These are phyloP conservation scores for Vickermania spadyakhi DNA, from an alignment of 208 protist genomes.

Conservation along the genomic window DNA sequence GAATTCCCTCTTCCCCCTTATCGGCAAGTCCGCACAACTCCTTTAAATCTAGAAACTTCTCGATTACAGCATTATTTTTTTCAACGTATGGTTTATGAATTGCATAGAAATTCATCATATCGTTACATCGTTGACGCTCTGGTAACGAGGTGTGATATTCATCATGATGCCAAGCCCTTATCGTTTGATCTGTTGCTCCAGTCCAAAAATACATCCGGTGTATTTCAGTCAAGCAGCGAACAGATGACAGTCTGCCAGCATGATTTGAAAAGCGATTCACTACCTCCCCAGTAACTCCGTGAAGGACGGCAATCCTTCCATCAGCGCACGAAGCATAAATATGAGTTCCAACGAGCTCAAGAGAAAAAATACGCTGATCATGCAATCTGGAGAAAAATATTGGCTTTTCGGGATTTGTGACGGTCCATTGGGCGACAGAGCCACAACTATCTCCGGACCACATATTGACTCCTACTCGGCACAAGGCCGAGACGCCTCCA, in stretches of 20 bases:
- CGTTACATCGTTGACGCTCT: conserved; percentile 47
- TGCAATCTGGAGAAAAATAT: background rate
- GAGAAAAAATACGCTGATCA: background rate
- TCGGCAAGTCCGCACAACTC: conserved; percentile 50
- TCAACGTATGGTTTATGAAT: conserved; percentile 51
- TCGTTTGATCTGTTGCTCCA: conserved; percentile 41
- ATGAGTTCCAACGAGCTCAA: background rate
- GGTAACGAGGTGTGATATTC: conserved; percentile 58
- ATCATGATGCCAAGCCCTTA: conserved; percentile 85
- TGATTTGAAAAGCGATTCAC: background rate
- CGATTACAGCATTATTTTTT: conserved; percentile 47
- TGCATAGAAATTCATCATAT: conserved; percentile 81
- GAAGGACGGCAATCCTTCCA: background rate
- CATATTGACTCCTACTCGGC: conserved; percentile 71
- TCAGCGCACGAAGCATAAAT: background rate
- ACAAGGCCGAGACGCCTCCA: conserved; percentile 69
- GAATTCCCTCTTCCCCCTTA: conserved; percentile 38
- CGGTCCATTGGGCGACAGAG: conserved; percentile 45
- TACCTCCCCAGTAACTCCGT: background rate
- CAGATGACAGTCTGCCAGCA: conserved; percentile 21
- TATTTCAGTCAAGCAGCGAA: conserved; percentile 52
- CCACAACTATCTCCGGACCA: conserved; percentile 80
- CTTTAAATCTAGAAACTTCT: conserved; percentile 50
- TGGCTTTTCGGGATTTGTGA: conserved; percentile 22
- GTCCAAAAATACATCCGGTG: conserved; percentile 75